Evolutionary conservation across 768 basidiomycete genomes (phyloP).

Genomic region (Boletus subparvulus): DNA sequence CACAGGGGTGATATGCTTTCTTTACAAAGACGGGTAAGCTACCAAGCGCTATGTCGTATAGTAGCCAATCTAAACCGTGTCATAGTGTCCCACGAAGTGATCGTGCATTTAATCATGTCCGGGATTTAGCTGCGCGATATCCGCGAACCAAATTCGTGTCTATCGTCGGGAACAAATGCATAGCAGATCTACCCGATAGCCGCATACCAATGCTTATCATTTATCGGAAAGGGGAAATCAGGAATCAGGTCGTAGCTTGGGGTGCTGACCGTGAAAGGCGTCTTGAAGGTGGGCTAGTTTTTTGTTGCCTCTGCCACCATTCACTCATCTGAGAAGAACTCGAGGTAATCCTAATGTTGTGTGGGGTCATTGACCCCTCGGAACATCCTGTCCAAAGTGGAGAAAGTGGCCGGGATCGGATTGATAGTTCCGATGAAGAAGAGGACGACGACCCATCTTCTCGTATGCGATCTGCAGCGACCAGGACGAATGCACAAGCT

Average conservation of each 20-base stretch:
- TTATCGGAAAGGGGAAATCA: conserved; percentile 90
- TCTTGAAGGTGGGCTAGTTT: conserved; percentile 62
- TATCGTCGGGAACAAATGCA: conserved; percentile 92
- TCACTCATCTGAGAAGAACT: conserved; percentile 47
- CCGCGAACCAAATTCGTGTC: conserved; percentile 95
- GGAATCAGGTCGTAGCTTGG: conserved; percentile 83
- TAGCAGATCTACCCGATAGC: conserved; percentile 91
- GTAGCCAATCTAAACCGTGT: not conserved
- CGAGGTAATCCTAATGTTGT: conserved; percentile 65
- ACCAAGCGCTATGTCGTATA: not conserved
- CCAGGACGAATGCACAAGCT: conserved; percentile 51
- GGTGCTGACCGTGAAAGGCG: conserved; percentile 75
- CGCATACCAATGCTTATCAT: conserved; percentile 90
- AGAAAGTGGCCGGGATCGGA: conserved; percentile 32
- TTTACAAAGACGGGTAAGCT: conserved; percentile 92
- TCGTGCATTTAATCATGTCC: conserved; percentile 67
- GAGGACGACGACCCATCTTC: conserved; percentile 52
- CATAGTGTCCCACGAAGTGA: conserved; percentile 78
- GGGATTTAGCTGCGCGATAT: conserved; percentile 72
- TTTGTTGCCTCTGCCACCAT: not conserved
- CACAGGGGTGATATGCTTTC: conserved; percentile 90
- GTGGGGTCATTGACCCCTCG: conserved; percentile 61
- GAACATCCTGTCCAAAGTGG: conserved; percentile 40
- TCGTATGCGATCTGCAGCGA: conserved; percentile 54
- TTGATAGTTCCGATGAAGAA: conserved; percentile 45